Evolutionary conservation across 768 basidiomycete species (phyloP).

Genomic region (Hericium erinaceus): DNA sequence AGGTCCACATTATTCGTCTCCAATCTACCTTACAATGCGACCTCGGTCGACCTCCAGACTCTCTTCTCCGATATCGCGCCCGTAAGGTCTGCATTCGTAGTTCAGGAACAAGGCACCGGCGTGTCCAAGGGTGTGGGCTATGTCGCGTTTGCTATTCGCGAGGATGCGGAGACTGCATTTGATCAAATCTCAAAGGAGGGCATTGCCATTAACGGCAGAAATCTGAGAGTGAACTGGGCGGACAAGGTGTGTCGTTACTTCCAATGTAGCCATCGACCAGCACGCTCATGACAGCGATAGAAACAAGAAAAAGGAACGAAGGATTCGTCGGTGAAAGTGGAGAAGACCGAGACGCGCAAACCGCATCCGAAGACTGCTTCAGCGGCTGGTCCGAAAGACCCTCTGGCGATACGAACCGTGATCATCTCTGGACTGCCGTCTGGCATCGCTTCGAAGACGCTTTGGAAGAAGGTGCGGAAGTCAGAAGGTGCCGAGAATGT

Average conservation of each 20-base stretch:
- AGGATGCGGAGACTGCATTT: conserved; percentile 77
- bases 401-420: conserved; percentile 76
- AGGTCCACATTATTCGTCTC: conserved; percentile 90
- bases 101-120: conserved; percentile 64
- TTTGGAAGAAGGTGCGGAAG: conserved; percentile 88
- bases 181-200: conserved; percentile 56
- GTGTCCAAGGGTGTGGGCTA: conserved; percentile 94
- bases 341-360: conserved; percentile 11
- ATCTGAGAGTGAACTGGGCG: conserved; percentile 73
- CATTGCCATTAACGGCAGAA: conserved; percentile 57
- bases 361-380: conserved; percentile 23
- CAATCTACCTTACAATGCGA: conserved; percentile 84
- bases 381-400: conserved; percentile 42
- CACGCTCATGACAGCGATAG: conserved; percentile 1
- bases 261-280: not conserved
- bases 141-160: conserved; percentile 81
- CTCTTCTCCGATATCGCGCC: conserved; percentile 95
- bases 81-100: conserved; percentile 88
- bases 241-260: conserved; percentile 45
- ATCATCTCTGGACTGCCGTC: conserved; percentile 67
- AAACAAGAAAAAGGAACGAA: conserved; percentile 5
- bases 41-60: conserved; percentile 83
- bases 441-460: conserved; percentile 47
- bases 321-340: not conserved
- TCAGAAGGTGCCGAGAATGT: conserved; percentile 66